A percentile compares a stretch with the other conserved stretches of the same genome.
phyloP scores from a whole-genome alignment of 805 yeast genomes.

The Monosporozyma aerobia region DNA sequence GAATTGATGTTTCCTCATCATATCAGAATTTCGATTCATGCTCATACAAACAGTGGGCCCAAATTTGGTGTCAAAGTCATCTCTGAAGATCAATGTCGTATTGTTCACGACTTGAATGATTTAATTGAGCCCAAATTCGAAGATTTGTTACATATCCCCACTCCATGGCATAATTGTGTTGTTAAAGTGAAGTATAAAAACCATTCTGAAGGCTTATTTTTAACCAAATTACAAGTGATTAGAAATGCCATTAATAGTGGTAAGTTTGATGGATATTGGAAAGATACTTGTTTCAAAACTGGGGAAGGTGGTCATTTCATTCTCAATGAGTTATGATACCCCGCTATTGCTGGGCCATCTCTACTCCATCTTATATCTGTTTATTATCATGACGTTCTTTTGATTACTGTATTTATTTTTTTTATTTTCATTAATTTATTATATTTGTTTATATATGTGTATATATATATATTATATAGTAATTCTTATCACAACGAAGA shows the following conservation, averaged over 20 bases:
- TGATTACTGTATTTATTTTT: background rate
- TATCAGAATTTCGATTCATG: constrained; percentile 51
- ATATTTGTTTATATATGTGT: background rate
- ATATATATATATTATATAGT: background rate
- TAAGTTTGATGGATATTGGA: constrained; percentile 30
- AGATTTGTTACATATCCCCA: constrained; percentile 52
- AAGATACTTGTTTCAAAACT: constrained; percentile 21
- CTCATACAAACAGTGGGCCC: constrained; percentile 51
- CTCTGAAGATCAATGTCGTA: constrained; percentile 35
- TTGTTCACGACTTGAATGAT: constrained; percentile 35
- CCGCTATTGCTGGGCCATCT: background rate
- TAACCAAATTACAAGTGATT: constrained; percentile 32
- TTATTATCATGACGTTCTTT: background rate
- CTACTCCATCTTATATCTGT: background rate
- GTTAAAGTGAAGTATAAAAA: constrained; percentile 28
- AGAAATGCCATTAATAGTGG: constrained; percentile 32
- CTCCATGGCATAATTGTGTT: constrained; percentile 58
- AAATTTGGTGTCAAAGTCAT: constrained; percentile 48
- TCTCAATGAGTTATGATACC: constrained; percentile 2
- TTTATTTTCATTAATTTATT: constrained; percentile 1
- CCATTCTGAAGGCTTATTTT: constrained; percentile 26
- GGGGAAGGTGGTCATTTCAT: constrained; percentile 31
- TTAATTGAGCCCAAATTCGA: constrained; percentile 37
- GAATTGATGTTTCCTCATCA: constrained; percentile 53
- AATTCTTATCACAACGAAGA: background rate